Evolutionary conservation across 1,284 basidiomycete genomes (phyloP), one percentile per base, ranked within the genome.

Genomic region (Ustilago cynodontis): DNA sequence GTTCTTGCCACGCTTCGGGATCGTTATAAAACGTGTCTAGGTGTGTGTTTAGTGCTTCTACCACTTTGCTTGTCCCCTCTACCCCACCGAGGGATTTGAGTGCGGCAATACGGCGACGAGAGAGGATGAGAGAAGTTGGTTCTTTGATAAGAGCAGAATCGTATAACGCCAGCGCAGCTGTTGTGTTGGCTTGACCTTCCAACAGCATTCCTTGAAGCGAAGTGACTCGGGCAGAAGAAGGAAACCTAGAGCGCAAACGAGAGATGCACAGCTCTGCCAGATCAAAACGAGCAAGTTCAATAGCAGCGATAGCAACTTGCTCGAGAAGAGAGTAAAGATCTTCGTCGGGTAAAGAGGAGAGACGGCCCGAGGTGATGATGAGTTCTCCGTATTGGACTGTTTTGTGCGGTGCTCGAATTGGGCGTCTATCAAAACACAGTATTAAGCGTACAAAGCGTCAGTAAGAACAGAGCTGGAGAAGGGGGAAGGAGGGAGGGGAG

Each of bases 11-110:
- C 5, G 90, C 95, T 77, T 95, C 93, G 0, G 93, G 89, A 82
- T 99, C 96, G 29, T 91, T 91, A 86, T 98, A 98, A 86, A 96
- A 95, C 0, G 92, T 94, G 83, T 98, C 96, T 39, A 98, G 90
- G 83, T 94, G 93, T 35, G 89, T 87, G 22, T 91, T 90, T 7
- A 99, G 89, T 72, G 93, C 91, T 11, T 91, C 89, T 1, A 95
- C 91, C 0, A 93, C 91, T 45, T 89, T 88, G 51, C 92, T 66
- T 20, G 11, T 24, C 14, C 37, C 35, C 26, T 24, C 26, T 33
- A 14, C 1, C 8, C 76, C 75, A 13, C 59, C 69, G 13, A 65
- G 54, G 3, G 60, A 50, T 16, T 79, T 82, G 33, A 86, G 64
- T 7, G 95, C 90, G 0, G 93, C 91, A 71, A 96, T 92, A 54